Conservation (phyloP, 768 basidiomycete species). For the Phaeotremella skinneri region DNA sequence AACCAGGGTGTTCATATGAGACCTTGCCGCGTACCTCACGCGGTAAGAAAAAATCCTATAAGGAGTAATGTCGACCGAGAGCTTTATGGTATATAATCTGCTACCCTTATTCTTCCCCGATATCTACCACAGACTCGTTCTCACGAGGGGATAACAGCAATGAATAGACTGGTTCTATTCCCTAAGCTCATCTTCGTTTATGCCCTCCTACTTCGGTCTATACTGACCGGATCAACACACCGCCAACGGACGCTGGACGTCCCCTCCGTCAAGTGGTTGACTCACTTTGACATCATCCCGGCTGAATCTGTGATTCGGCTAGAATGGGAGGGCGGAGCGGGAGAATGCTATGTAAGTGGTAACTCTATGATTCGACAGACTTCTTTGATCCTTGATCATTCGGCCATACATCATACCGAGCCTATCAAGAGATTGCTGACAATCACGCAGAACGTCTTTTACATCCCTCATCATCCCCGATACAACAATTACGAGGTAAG, state of each 20-base stretch:
- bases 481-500: conserved; percentile 2
- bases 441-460: conserved; percentile 3
- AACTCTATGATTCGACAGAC: background rate
- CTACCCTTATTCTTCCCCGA: background rate
- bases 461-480: conserved; percentile 1
- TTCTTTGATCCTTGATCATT: background rate
- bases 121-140: too few relatives aligned
- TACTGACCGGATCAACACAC: background rate
- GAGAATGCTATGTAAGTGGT: conserved; percentile 2
- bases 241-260: background rate
- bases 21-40: too few relatives aligned
- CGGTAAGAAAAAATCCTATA: too few relatives aligned
- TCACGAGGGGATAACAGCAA: too few relatives aligned
- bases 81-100: too few relatives aligned
- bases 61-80: too few relatives aligned
- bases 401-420: too few relatives aligned
- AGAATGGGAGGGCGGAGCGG: conserved; percentile 7
- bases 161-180: conserved; percentile 1
- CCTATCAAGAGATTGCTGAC: conserved; percentile 1
- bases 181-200: background rate
- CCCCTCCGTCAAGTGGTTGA: conserved; percentile 1
- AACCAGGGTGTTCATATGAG: too few relatives aligned
- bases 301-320: background rate
- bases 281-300: background rate
- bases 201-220: conserved; percentile 5